Conservation (phyloP, 257 asterid genomes). For the Fraxinus americana region DNA sequence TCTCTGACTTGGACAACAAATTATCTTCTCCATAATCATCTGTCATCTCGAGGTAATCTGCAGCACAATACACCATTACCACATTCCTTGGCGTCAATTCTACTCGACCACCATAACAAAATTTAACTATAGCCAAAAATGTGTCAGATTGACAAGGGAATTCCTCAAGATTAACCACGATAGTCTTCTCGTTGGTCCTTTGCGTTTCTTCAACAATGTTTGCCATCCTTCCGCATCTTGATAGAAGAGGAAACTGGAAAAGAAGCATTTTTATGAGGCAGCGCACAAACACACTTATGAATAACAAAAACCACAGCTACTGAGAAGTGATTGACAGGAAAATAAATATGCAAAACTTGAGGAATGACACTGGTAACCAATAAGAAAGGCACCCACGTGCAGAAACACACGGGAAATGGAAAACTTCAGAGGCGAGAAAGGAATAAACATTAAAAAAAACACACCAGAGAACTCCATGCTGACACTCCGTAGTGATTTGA, state of each 20-base stretch:
- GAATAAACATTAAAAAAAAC: background rate
- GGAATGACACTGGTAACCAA: background rate
- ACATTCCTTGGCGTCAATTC: slow-evolving; percentile 76
- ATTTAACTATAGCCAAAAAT: slow-evolving; percentile 58
- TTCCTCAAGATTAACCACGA: slow-evolving; percentile 48
- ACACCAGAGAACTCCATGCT: background rate
- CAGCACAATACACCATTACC: slow-evolving; percentile 76
- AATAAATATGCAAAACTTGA: background rate
- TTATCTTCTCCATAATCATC: slow-evolving; percentile 83
- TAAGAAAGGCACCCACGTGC: background rate
- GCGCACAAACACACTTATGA: slow-evolving; percentile 20
- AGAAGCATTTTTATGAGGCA: slow-evolving; percentile 30
- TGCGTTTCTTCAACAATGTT: slow-evolving; percentile 56
- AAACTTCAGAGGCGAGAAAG: background rate
- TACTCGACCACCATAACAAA: slow-evolving; percentile 72
- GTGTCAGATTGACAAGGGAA: slow-evolving; percentile 83
- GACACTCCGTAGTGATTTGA: background rate
- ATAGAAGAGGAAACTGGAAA: slow-evolving; percentile 85
- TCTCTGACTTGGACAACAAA: slow-evolving; percentile 65
- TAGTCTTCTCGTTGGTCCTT: slow-evolving; percentile 33
- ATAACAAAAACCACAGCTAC: slow-evolving; percentile 6
- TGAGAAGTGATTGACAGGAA: slow-evolving; percentile 15
- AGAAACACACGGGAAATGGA: background rate
- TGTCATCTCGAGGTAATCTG: slow-evolving; percentile 83
- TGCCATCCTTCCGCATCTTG: slow-evolving; percentile 83